phyloP scores from a whole-genome alignment of 805 yeast genomes.

The Sungouiozyma ichnusensis region DNA sequence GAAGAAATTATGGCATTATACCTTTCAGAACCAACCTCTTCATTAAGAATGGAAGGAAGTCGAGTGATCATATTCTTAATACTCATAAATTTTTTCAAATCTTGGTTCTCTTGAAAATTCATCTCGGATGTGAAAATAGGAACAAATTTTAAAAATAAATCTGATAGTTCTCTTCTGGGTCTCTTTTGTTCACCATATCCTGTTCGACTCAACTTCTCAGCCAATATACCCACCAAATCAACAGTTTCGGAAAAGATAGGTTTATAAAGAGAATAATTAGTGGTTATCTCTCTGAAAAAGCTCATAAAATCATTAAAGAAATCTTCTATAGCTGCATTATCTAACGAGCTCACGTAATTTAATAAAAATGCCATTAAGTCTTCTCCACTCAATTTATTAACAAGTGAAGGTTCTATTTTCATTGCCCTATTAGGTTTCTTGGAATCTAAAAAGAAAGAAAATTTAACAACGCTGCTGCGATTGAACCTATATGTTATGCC shows the following conservation, averaged over 20 bases:
- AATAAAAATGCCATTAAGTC: slow-evolving; percentile 45
- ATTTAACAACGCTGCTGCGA: slow-evolving; percentile 11
- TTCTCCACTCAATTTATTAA: slow-evolving; percentile 36
- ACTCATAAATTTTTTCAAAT: slow-evolving; percentile 6
- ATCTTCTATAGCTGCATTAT: slow-evolving; percentile 70
- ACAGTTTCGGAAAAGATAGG: slow-evolving; percentile 43
- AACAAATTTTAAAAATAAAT: slow-evolving; percentile 32
- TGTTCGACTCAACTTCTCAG: slow-evolving; percentile 45
- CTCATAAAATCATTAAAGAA: slow-evolving; percentile 50
- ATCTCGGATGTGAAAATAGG: slow-evolving; percentile 23
- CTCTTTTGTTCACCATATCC: slow-evolving; percentile 55
- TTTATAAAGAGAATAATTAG: slow-evolving; percentile 39
- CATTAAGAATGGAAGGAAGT: slow-evolving; percentile 17
- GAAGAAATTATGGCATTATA: slow-evolving; percentile 38
- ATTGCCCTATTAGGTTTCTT: slow-evolving; percentile 6
- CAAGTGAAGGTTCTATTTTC: slow-evolving; percentile 34
- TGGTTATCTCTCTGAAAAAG: slow-evolving; percentile 50
- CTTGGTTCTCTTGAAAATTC: slow-evolving; percentile 9
- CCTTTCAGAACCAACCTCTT: slow-evolving; percentile 39
- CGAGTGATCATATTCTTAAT: slow-evolving; percentile 12
- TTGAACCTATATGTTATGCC: slow-evolving; percentile 22
- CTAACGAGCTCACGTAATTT: slow-evolving; percentile 53
- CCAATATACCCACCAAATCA: slow-evolving; percentile 40
- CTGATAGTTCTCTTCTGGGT: slow-evolving; percentile 45
- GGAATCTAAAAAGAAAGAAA: slow-evolving; percentile 8